Percentiles rank a stretch among this genome's conserved stretches.
Conservation (phyloP, 1,284 basidiomycete species). For the Cerioporus squamosus region DNA sequence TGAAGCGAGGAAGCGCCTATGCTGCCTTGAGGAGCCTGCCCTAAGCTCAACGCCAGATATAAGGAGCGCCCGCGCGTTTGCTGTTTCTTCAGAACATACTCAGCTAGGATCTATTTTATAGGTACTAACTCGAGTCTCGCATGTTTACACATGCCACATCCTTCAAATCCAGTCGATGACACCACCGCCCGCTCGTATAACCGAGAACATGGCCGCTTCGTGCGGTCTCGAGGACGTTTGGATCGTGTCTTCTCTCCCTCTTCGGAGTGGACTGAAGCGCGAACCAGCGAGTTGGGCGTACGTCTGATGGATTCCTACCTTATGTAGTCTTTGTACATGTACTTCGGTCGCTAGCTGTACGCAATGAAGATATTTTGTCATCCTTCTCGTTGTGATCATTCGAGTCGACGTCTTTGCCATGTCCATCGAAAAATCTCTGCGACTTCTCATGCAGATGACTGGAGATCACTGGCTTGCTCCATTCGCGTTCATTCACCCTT, state of each 20-base stretch:
- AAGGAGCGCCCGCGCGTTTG: background rate
- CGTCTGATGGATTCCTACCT: conserved; percentile 21
- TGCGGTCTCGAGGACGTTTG: conserved; percentile 78
- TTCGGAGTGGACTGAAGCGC: conserved; percentile 14
- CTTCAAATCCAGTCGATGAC: conserved; percentile 84
- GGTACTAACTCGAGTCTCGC: conserved; percentile 88
- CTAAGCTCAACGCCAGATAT: no score
- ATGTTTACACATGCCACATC: conserved; percentile 85
- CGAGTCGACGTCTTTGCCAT: no score
- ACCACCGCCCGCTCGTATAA: conserved; percentile 20
- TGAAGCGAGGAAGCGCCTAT: no score
- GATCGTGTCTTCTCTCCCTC: conserved; percentile 25
- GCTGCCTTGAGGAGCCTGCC: no score
- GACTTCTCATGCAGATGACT: no score
- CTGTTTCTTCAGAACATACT: conserved; percentile 76
- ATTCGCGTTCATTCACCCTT: no score
- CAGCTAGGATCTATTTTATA: conserved; percentile 89
- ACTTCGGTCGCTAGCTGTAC: no score
- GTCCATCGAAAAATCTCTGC: no score
- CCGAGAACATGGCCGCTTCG: conserved; percentile 56
- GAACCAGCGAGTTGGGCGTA: conserved; percentile 22
- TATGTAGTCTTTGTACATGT: background rate
- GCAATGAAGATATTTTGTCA: no score
- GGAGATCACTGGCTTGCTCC: no score
- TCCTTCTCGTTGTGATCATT: no score